Evolutionary conservation across 1,284 basidiomycete species (phyloP).

Genomic region (Ganoderma boninense): DNA sequence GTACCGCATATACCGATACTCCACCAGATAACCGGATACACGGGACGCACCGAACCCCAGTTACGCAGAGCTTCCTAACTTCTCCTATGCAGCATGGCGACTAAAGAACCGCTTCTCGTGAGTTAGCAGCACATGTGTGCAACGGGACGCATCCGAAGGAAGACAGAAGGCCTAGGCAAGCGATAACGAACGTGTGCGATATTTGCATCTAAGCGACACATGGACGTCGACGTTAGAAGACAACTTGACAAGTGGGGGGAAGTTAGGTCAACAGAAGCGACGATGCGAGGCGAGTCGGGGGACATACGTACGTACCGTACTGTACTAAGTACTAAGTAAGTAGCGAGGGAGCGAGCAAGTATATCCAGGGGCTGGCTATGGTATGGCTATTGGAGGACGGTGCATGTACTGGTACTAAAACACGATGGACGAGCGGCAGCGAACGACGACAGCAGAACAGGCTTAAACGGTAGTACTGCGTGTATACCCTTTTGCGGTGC

Average conservation of each 20-base stretch:
- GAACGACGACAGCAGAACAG: constrained; percentile 21
- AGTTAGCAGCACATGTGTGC: neutral
- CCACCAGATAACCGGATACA: neutral
- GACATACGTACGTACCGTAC: neutral
- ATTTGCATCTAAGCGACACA: constrained; percentile 2
- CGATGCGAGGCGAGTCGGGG: too few relatives aligned
- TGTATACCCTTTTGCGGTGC: constrained; percentile 27
- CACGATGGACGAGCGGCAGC: constrained; percentile 11
- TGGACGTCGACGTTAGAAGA: neutral
- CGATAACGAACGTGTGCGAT: neutral
- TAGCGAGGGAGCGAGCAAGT: constrained; percentile 1
- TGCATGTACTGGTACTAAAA: neutral
- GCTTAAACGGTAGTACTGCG: constrained; percentile 21
- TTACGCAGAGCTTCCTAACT: neutral
- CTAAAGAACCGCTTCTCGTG: neutral
- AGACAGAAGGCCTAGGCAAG: too few relatives aligned
- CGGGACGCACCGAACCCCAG: neutral
- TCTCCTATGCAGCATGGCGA: neutral
- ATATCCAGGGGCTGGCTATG: constrained; percentile 6
- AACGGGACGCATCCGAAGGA: neutral
- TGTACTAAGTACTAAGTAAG: constrained; percentile 1
- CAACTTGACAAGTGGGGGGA: too few relatives aligned
- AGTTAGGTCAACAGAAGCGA: too few relatives aligned
- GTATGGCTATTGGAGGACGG: neutral
- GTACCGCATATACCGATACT: neutral